A percentile compares a stretch with the other conserved stretches of the same genome.
These are phyloP conservation scores for Fusarium mundagurra DNA, from an alignment of 2,329 filamentous ascomycete species.

Conservation along the genomic window DNA sequence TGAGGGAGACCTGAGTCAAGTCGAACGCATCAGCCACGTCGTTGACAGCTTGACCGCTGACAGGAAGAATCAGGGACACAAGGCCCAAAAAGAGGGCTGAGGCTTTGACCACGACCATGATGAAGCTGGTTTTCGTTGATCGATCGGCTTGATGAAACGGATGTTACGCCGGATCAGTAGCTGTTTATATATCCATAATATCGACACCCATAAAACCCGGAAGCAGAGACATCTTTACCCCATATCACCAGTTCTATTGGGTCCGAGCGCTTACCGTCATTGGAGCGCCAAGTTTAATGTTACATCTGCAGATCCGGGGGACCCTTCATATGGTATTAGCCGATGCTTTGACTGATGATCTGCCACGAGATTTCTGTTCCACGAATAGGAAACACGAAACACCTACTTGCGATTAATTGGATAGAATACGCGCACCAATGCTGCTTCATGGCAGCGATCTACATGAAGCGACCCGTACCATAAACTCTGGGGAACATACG, in stretches of 20 bases:
- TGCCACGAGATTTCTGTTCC: background rate
- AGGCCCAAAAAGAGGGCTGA: constrained; percentile 10
- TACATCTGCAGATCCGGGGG: constrained; percentile 26
- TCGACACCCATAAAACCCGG: too few species aligned
- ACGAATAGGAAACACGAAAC: constrained; percentile 3
- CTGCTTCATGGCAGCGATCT: background rate
- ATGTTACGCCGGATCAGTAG: background rate
- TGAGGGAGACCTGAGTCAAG: constrained; percentile 13
- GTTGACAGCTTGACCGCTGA: background rate
- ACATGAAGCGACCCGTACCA: background rate
- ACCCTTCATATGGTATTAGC: background rate
- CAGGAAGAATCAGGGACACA: background rate
- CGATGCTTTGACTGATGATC: background rate
- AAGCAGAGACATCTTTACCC: too few species aligned
- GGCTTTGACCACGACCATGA: constrained; percentile 17
- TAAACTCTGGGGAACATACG: background rate
- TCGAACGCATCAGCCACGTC: constrained; percentile 18
- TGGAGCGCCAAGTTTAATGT: constrained; percentile 21
- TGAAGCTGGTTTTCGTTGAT: background rate
- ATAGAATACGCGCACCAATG: constrained; percentile 22
- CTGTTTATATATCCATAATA: background rate
- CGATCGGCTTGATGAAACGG: background rate
- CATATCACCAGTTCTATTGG: background rate
- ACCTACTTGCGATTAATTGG: background rate
- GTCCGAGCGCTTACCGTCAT: background rate